These are phyloP conservation scores for Flaveria sonorensis DNA, from an alignment of 129 eudicot genomes.

Conservation along the genomic window DNA sequence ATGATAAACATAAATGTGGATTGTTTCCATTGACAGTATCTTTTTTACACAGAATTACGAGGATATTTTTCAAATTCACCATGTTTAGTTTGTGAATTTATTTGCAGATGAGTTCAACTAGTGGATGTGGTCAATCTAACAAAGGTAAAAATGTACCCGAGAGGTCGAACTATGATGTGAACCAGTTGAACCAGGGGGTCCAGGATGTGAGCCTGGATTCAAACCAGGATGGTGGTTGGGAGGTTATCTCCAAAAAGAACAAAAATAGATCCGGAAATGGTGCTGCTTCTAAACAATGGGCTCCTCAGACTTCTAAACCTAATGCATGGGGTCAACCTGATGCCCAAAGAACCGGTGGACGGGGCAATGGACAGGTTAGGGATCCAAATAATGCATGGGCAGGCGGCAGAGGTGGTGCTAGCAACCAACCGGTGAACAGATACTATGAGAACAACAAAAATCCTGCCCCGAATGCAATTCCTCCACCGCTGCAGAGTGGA, in stretches of 20 bases:
- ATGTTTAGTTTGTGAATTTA: not conserved
- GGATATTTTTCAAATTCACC: not conserved
- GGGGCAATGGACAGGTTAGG: constrained; percentile 40
- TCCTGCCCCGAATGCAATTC: constrained; percentile 27
- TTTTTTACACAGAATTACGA: not conserved
- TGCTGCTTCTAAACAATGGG: constrained; percentile 29
- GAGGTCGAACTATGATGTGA: constrained; percentile 28
- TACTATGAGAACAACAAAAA: constrained; percentile 18
- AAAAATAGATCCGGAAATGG: constrained; percentile 44
- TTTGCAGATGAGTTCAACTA: constrained; percentile 56
- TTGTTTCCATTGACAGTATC: not conserved
- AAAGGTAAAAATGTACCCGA: constrained; percentile 35
- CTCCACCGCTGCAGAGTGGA: constrained; percentile 69
- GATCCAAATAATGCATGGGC: constrained; percentile 44
- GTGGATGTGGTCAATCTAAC: constrained; percentile 37
- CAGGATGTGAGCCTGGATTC: constrained; percentile 46
- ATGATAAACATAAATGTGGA: not conserved
- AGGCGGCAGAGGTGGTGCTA: constrained; percentile 53
- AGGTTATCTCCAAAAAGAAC: constrained; percentile 49
- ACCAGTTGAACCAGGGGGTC: constrained; percentile 47
- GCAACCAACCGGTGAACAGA: constrained; percentile 27
- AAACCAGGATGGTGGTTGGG: constrained; percentile 68
- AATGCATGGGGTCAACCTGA: constrained; percentile 49
- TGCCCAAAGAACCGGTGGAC: constrained; percentile 41
- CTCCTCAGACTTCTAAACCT: constrained; percentile 38